Evolutionary conservation across 2,329 filamentous ascomycete genomes (phyloP), one percentile per base, ranked within the genome.

Genomic region (Fusarium nematophilum): DNA sequence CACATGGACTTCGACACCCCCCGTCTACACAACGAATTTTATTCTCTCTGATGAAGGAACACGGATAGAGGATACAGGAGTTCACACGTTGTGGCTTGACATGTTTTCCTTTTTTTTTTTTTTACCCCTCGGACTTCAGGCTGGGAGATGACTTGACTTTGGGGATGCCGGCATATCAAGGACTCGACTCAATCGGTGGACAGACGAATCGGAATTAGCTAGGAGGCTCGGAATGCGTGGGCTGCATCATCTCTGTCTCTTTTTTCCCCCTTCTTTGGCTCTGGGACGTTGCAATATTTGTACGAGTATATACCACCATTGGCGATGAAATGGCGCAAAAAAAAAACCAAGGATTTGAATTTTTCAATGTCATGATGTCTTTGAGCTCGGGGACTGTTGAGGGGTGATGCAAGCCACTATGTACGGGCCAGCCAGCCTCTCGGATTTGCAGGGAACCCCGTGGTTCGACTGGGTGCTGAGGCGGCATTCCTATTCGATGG

Each of bases 21-120:
- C 42, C 47, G 52, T 53, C 47, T 57, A 56, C 42, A 58, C 56
- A 44, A 69, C 54, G 56, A 61, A 64, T 23, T 47, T 66, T n/a
- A n/a, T 54, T 50, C 57, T 61, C 4, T 21, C 21, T 66, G 53
- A 68, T 44, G 65, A 69, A 64, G 43, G 57, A 54, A 37, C 57
- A 65, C 34, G 62, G 63, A 67, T 69, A 69, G 65, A 69, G 64
- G 67, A 57, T 51, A 67, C 37, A 62, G 65, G 67, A 67, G 66
- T 69, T 69, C 45, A 66, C 56, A 53, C 44, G 53, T 45, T 50
- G 47, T 38, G 55, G 47, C 53, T 56, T 64, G 43, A 27, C 48
- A 49, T 51, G 42, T 44, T 67, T 60, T 36, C 14, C 38, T 48
- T 52, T 53, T 46, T 64, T 57, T 43, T 37, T 53, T 58, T 38